Evolutionary conservation across 306 rosid genomes (phyloP).

Genomic region (Castanospermum australe): DNA sequence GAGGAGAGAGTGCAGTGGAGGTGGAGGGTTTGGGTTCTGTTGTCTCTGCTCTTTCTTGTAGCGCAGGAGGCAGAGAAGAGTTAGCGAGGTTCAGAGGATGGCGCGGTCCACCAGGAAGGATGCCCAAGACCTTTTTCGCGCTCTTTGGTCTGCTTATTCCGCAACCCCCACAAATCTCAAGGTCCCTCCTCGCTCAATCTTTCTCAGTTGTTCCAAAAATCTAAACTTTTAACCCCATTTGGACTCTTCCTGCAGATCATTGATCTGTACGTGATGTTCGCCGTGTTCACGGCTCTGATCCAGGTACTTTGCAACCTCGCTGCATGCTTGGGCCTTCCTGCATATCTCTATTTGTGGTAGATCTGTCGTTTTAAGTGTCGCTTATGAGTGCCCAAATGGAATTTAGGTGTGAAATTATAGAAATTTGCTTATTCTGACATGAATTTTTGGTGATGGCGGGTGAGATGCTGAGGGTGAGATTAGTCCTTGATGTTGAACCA

Average conservation of each 20-base stretch:
- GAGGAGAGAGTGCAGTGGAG: background rate
- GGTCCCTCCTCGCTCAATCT: conserved; percentile 35
- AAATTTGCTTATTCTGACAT: background rate
- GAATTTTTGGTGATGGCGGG: background rate
- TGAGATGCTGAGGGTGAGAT: background rate
- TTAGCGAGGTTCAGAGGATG: conserved; percentile 20
- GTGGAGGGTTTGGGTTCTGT: background rate
- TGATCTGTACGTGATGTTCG: conserved; percentile 74
- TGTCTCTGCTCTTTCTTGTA: background rate
- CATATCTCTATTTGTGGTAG: background rate
- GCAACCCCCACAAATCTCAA: conserved; percentile 76
- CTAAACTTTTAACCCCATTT: conserved; percentile 12
- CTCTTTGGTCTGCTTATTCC: conserved; percentile 78
- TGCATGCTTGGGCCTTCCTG: background rate
- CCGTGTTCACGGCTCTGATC: conserved; percentile 75
- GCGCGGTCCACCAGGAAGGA: conserved; percentile 56
- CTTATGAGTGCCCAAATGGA: background rate
- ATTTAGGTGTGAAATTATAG: background rate
- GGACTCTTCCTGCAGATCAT: conserved; percentile 56
- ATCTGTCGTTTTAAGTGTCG: background rate
- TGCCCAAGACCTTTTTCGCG: conserved; percentile 61
- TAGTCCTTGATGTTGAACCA: background rate
- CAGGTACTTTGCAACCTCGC: conserved; percentile 50
- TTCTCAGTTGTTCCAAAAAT: background rate
- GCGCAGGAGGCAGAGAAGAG: background rate